phyloP scores from a whole-genome alignment of 1,284 basidiomycete genomes.

The Malassezia obtusa region DNA sequence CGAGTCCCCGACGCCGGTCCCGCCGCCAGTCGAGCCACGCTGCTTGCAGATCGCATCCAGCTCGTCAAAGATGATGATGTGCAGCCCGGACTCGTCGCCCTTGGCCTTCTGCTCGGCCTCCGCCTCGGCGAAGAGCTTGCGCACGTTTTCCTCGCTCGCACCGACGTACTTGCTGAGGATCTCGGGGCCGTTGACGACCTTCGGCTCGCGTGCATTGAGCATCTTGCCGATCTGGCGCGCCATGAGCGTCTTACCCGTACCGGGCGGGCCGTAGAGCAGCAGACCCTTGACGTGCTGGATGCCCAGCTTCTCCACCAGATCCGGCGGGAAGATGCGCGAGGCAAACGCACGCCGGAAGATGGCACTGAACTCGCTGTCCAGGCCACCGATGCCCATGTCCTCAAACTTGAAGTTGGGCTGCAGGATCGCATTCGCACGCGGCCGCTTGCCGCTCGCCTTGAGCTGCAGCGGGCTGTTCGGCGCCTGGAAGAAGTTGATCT shows the following conservation, averaged over 20 bases:
- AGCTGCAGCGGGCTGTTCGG: slow-evolving; percentile 72
- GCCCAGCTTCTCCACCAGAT: slow-evolving; percentile 90
- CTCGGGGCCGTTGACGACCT: slow-evolving; percentile 97
- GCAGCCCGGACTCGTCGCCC: slow-evolving; percentile 92
- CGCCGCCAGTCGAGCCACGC: slow-evolving; percentile 57
- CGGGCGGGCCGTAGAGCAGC: slow-evolving; percentile 87
- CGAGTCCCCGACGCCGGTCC: slow-evolving; percentile 96
- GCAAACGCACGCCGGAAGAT: slow-evolving; percentile 99
- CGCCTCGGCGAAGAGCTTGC: slow-evolving; percentile 93
- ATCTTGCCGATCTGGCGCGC: slow-evolving; percentile 98
- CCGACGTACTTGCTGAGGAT: slow-evolving; percentile 96
- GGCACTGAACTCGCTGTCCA: slow-evolving; percentile 86
- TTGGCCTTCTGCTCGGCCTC: slow-evolving; percentile 99
- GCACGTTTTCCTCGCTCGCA: slow-evolving; percentile 94
- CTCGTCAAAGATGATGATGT: slow-evolving; percentile 99
- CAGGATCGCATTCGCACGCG: slow-evolving; percentile 86
- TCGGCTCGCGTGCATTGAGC: slow-evolving; percentile 95
- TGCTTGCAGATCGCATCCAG: slow-evolving; percentile 98
- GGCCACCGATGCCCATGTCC: slow-evolving; percentile 98
- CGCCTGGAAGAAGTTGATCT: slow-evolving; percentile 78
- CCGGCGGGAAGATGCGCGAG: slow-evolving; percentile 92
- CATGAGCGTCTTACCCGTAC: slow-evolving; percentile 96
- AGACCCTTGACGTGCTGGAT: slow-evolving; percentile 99
- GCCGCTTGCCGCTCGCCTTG: slow-evolving; percentile 85
- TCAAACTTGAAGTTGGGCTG: slow-evolving; percentile 99